Evolutionary conservation across 495 filamentous ascomycete species (phyloP), one percentile per base, ranked within the genome.

Genomic region (Tuber calosporum): DNA sequence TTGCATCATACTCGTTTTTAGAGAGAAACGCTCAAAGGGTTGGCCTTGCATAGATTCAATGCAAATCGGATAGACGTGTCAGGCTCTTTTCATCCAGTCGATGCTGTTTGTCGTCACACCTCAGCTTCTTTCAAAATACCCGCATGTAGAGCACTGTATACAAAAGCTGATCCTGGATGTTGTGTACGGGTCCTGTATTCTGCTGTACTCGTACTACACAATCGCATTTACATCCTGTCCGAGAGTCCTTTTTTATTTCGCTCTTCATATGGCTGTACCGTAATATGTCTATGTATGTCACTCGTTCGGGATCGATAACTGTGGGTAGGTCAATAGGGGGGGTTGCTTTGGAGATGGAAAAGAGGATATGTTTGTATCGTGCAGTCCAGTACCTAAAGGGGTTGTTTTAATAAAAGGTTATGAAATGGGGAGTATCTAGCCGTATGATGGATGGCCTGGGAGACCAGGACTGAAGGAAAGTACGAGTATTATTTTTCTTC

Each of bases 51-150:
- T 30, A 26, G 53, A 58, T 58, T 58, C 53, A 4, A 58, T 58
- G 53, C 53, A 58, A 58, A 58, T 62, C 53, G 53, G 26, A 62
- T 13, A 62, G 53, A 62, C 53, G 53, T 62, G 53, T 62, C 53
- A 62, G 26, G 26, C 34, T 11, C 26, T 30, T 30, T 62, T 15
- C 53, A 62, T 62, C 53, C 53, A 62, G 26, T 62, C 53, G 53
- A 62, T 62, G 53, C 26, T 15, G 0, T 62, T 34, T 34, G 30
- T 30, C 1, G 30, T 62, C 26, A 62, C 26, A 19, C 26, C 53
- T 62, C 53, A 58, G 53, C 53, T 26, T 58, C 53, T 58, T 58
- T 53, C 7, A 8, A 20, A 53, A 53, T 53, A 53, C 45, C 22
- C 2, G 22, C 11, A 11, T n/a, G 7, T 53, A 6, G 39, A 40